phyloP scores from a whole-genome alignment of 768 basidiomycete genomes.

The Psilocybe sp. region DNA sequence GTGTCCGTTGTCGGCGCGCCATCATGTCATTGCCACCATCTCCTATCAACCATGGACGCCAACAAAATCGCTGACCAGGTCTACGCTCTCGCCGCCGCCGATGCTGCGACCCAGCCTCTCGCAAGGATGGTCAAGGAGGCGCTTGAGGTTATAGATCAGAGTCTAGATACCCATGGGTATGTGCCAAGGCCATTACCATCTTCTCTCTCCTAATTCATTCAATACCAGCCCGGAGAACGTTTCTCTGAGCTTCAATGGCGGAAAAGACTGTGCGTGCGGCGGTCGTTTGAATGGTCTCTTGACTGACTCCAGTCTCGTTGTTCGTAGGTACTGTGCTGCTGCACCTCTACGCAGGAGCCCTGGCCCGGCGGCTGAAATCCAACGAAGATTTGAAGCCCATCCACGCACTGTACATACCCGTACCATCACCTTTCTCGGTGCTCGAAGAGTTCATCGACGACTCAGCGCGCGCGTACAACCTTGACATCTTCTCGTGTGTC shows the following conservation, averaged over 20 bases:
- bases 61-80: constrained; percentile 54
- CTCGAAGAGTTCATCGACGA: constrained; percentile 83
- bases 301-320: constrained; percentile 6
- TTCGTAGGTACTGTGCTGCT: constrained; percentile 96
- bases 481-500: constrained; percentile 69
- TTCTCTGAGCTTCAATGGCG: constrained; percentile 95
- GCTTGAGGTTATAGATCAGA: constrained; percentile 74
- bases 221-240: constrained; percentile 67
- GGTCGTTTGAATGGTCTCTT: neutral
- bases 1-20: no score
- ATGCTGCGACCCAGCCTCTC: constrained; percentile 42
- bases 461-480: constrained; percentile 58
- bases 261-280: constrained; percentile 84
- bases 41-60: no score
- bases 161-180: constrained; percentile 79
- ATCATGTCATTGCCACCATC: no score
- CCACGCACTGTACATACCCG: constrained; percentile 82
- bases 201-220: constrained; percentile 27
- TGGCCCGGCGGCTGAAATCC: constrained; percentile 44
- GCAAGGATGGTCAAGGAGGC: constrained; percentile 72
- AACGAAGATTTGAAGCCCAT: constrained; percentile 43
- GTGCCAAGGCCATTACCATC: no score
- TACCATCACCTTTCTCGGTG: constrained; percentile 80
- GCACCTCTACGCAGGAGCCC: constrained; percentile 77
- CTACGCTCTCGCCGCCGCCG: constrained; percentile 55